Conservation (phyloP, 306 rosid genomes). For the Delonix regia region DNA sequence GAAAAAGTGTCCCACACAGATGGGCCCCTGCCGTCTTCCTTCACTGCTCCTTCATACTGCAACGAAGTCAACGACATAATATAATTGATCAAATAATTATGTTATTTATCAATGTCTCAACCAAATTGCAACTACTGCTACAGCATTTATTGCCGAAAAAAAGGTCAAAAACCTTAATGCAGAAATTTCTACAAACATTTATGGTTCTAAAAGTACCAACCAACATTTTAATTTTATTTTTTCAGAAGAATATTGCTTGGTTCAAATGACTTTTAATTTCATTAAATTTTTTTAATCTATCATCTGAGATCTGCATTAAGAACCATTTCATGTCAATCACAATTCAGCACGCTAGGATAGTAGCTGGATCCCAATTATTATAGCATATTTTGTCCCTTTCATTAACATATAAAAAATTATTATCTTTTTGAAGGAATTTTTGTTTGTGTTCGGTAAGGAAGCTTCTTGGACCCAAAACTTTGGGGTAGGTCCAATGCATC, state of each 20-base stretch:
- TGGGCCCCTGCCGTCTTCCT: slow-evolving; percentile 79
- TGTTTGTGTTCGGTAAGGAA: neutral
- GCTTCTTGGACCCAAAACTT: neutral
- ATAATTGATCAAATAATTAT: neutral
- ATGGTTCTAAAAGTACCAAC: no score
- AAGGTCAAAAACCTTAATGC: no score
- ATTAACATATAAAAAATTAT: neutral
- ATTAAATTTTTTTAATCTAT: neutral
- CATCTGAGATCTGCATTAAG: neutral
- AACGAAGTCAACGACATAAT: slow-evolving; percentile 6
- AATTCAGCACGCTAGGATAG: neutral
- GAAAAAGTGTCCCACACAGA: slow-evolving; percentile 88
- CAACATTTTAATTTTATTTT: neutral
- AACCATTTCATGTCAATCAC: neutral
- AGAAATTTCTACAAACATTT: no score
- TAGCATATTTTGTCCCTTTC: neutral
- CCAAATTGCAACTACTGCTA: no score
- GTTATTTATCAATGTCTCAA: neutral
- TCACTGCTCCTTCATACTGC: slow-evolving; percentile 91
- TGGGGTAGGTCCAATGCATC: neutral
- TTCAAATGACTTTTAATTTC: neutral
- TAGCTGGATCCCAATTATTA: neutral
- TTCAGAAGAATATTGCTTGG: neutral
- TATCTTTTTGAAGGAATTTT: neutral
- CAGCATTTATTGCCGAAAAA: no score